These are phyloP conservation scores for Ottelia alismoides DNA, from an alignment of 106 monocot genomes.

Conservation along the genomic window DNA sequence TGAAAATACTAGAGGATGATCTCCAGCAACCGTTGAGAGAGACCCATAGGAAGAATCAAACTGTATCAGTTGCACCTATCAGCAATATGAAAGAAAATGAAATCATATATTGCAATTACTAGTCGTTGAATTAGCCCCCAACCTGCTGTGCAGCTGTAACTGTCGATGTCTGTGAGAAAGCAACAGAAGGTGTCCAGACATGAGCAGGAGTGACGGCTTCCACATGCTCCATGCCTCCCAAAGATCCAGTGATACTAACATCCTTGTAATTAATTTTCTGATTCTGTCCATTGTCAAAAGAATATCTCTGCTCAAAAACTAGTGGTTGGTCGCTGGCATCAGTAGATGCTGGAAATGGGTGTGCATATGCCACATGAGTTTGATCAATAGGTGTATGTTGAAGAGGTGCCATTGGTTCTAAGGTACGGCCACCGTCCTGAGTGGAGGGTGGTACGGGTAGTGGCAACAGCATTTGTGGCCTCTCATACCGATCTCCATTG, in stretches of 20 bases:
- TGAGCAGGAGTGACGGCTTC: conserved; percentile 19
- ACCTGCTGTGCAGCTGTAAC: conserved; percentile 56
- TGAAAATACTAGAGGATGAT: conserved; percentile 31
- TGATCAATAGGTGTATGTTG: conserved; percentile 6
- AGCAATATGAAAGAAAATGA: neutral
- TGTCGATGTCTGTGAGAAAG: conserved; percentile 34
- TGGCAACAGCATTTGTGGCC: conserved; percentile 14
- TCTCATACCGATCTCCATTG: conserved; percentile 25
- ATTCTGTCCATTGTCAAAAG: conserved; percentile 24
- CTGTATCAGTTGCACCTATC: conserved; percentile 9
- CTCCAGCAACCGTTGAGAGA: conserved; percentile 23
- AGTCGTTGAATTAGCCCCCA: neutral
- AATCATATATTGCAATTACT: neutral
- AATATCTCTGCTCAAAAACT: conserved; percentile 38
- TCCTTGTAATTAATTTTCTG: conserved; percentile 22
- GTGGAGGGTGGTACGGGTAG: conserved; percentile 11
- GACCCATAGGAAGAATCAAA: conserved; percentile 38
- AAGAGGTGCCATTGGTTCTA: conserved; percentile 1
- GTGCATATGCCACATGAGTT: too few species aligned
- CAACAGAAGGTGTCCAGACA: conserved; percentile 42
- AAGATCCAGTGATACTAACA: conserved; percentile 12
- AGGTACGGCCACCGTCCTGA: neutral
- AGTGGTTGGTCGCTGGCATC: conserved; percentile 44
- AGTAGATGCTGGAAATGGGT: conserved; percentile 7
- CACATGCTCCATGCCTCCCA: conserved; percentile 27